These are phyloP conservation scores for Alternaria alternata DNA, from an alignment of 2,329 filamentous ascomycete species.

Conservation along the genomic window DNA sequence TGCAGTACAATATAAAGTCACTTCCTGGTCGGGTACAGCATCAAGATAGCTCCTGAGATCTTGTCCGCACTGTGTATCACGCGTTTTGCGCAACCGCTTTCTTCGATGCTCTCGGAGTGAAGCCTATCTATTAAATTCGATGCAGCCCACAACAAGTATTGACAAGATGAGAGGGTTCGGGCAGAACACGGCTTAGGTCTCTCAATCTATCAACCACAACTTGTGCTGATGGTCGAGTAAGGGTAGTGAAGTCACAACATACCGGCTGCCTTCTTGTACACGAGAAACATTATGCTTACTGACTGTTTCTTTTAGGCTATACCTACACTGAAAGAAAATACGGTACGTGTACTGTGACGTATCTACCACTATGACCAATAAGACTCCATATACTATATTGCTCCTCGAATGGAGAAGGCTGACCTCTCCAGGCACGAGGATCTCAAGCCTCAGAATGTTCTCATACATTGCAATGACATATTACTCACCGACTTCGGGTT, in stretches of 20 bases:
- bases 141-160: too few relatives aligned
- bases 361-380: too few relatives aligned
- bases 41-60: too few relatives aligned
- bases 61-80: too few relatives aligned
- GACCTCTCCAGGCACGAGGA: background rate
- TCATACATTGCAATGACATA: background rate
- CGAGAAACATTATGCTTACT: background rate
- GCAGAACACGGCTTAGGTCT: background rate
- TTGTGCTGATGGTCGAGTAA: background rate
- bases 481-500: background rate
- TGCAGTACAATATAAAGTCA: too few relatives aligned
- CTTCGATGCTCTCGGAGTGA: too few relatives aligned
- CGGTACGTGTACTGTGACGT: background rate
- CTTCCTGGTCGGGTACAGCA: too few relatives aligned
- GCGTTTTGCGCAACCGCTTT: too few relatives aligned
- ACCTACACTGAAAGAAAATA: background rate
- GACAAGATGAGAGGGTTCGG: background rate
- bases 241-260: background rate
- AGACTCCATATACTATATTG: too few relatives aligned
- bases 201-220: background rate
- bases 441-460: background rate
- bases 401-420: background rate
- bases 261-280: background rate
- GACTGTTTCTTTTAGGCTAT: background rate
- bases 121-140: too few relatives aligned